Percentiles rank a stretch among this genome's conserved stretches.
phyloP scores from a whole-genome alignment of 2,329 filamentous ascomycete species.

The Apiospora malaysiana region DNA sequence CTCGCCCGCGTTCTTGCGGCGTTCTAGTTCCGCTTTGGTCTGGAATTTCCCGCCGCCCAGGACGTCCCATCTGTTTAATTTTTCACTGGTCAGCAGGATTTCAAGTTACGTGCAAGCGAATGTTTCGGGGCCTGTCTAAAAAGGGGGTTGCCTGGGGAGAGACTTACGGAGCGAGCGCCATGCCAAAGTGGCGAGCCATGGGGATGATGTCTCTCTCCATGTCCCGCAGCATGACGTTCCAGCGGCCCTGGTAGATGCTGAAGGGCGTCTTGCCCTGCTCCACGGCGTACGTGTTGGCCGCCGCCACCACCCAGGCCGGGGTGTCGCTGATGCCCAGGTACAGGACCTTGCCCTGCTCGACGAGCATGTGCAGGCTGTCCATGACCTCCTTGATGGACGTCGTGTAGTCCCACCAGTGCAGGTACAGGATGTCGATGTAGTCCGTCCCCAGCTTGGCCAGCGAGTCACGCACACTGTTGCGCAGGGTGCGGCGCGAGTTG shows the following conservation, averaged over 20 bases:
- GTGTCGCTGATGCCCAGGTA: conserved; percentile 49
- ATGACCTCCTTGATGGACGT: conserved; percentile 50
- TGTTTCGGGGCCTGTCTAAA: background rate
- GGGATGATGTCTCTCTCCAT: conserved; percentile 51
- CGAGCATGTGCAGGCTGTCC: conserved; percentile 48
- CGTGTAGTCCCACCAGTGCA: conserved; percentile 53
- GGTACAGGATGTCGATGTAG: conserved; percentile 55
- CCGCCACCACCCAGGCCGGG: conserved; percentile 47
- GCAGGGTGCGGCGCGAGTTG: conserved; percentile 64
- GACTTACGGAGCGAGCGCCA: conserved; percentile 56
- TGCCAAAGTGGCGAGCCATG: conserved; percentile 47
- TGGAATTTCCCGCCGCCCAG: conserved; percentile 57
- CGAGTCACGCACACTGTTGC: conserved; percentile 57
- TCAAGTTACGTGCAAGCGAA: too few relatives aligned
- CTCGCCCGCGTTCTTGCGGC: conserved; percentile 43
- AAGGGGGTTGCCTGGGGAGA: too few relatives aligned
- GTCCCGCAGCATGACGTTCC: conserved; percentile 43
- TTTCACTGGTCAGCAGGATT: background rate
- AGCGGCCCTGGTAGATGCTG: conserved; percentile 47
- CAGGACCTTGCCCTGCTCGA: conserved; percentile 48
- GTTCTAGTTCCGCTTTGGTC: conserved; percentile 40
- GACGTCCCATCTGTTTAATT: conserved; percentile 54
- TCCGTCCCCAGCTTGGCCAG: conserved; percentile 65
- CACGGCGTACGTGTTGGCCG: conserved; percentile 46
- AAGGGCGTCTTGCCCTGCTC: conserved; percentile 44